Evolutionary conservation across 2,329 filamentous ascomycete genomes (phyloP), one percentile per base, ranked within the genome.

Genomic region (Talaromyces sp.): DNA sequence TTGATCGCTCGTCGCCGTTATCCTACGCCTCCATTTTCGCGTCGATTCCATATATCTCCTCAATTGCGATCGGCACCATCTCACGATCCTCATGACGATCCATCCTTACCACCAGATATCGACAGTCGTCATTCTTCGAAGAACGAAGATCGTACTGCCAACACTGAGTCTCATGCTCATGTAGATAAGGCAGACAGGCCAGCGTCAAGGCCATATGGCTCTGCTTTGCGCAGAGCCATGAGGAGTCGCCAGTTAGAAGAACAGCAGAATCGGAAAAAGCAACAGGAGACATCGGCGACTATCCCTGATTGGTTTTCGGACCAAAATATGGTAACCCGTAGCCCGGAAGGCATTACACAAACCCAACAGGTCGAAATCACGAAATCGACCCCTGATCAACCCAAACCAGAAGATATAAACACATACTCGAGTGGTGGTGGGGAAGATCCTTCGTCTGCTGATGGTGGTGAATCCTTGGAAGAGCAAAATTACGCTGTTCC

Each of bases 261-360:
- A 17, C 36, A 2, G 20, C 36, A 39, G 11, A 39, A 39, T 16
- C 62, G n/a, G n/a, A n/a, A 69, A 29, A 47, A 57, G 24, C 49
- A 56, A 37, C 52, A 56, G 32, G 40, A 51, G 7, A 41, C 63
- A 2, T 53, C 53, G 4, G 60, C 67, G 4, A 64, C 61, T 2
- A 60, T 75, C 19, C 73, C 73, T 1, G 52, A 65, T 5, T 76
- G 73, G 73, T 75, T 75, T 42, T 58, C 64, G 17, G 66, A 72
- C 43, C 63, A 64, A 13, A 75, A 75, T 55, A 64, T 67, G 1
- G 52, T 71, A 13, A 56, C 65, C 29, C 61, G 65, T 35, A 52
- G 62, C 42, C 41, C 50, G 13, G 52, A 60, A 5, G 54, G 40
- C 13, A 50, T 52, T 32, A 29, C 47, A 4, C 27, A 54, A 17